Evolutionary conservation across 306 rosid genomes (phyloP).

Genomic region (Nissolia schottii): DNA sequence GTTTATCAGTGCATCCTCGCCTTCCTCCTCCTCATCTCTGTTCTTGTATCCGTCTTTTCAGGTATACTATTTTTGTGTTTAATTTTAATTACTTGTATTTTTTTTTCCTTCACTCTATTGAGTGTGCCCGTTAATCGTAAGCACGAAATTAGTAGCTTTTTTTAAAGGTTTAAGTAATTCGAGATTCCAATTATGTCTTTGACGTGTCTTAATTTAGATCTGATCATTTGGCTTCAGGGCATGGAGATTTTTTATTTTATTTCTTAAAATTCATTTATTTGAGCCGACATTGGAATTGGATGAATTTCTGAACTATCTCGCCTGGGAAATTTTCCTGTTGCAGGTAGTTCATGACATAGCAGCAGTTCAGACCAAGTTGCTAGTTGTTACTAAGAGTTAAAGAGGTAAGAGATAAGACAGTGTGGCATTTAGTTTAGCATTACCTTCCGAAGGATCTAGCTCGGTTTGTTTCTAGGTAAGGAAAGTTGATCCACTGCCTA

Average conservation of each 20-base stretch:
- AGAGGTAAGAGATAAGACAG: constrained; percentile 8
- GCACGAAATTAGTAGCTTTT: background rate
- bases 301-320: constrained; percentile 17
- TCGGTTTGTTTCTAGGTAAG: background rate
- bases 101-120: background rate
- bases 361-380: constrained; percentile 20
- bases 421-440: constrained; percentile 9
- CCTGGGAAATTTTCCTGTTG: constrained; percentile 13
- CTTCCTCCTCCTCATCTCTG: constrained; percentile 21
- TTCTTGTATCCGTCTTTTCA: constrained; percentile 15
- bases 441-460: background rate
- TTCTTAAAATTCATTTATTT: background rate
- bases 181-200: background rate
- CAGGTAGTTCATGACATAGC: constrained; percentile 34
- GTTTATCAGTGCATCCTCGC: constrained; percentile 34
- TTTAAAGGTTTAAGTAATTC: background rate
- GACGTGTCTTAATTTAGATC: constrained; percentile 13
- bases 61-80: constrained; percentile 1
- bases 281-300: background rate
- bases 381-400: background rate
- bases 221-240: background rate
- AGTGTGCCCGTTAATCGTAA: background rate
- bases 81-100: background rate
- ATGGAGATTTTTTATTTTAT: background rate
- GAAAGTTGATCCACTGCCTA: background rate